Percentiles rank a stretch among this genome's conserved stretches.
These are phyloP conservation scores for Pterocarpus santalinus DNA, from an alignment of 306 rosid species.

Conservation along the genomic window DNA sequence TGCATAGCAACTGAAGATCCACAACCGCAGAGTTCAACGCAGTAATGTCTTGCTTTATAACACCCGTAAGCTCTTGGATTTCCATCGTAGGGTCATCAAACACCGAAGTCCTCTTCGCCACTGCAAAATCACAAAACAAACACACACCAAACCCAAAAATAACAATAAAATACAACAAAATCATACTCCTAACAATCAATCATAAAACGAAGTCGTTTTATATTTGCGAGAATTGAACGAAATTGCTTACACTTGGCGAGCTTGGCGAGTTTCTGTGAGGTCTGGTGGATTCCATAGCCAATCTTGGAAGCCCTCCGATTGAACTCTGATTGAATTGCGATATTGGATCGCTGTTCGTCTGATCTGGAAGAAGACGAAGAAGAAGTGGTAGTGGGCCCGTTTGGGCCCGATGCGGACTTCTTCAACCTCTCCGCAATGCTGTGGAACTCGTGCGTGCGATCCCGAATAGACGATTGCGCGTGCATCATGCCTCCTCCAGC, in stretches of 20 bases:
- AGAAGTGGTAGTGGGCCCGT: conserved; percentile 56
- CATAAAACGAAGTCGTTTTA: too few relatives aligned
- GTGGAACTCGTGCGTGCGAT: conserved; percentile 85
- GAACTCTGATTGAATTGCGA: conserved; percentile 83
- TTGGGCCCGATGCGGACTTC: conserved; percentile 63
- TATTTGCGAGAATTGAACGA: background rate
- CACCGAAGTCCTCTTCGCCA: conserved; percentile 95
- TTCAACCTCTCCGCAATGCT: conserved; percentile 78
- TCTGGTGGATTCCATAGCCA: conserved; percentile 91
- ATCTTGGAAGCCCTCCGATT: conserved; percentile 88
- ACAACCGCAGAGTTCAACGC: conserved; percentile 95
- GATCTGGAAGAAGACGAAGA: conserved; percentile 54
- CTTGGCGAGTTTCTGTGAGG: conserved; percentile 93
- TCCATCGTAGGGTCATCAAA: conserved; percentile 93
- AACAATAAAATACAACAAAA: background rate
- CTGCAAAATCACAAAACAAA: conserved; percentile 49
- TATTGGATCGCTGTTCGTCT: conserved; percentile 77
- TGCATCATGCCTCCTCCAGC: conserved; percentile 43
- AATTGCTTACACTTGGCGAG: conserved; percentile 82
- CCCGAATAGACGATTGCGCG: conserved; percentile 82
- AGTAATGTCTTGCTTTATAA: conserved; percentile 93
- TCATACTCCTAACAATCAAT: background rate
- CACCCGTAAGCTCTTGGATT: conserved; percentile 90
- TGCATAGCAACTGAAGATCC: conserved; percentile 79
- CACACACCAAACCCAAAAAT: background rate